phyloP scores from a whole-genome alignment of 192 early-diverging fungal species.

The Phlyctochytrium bullatum region DNA sequence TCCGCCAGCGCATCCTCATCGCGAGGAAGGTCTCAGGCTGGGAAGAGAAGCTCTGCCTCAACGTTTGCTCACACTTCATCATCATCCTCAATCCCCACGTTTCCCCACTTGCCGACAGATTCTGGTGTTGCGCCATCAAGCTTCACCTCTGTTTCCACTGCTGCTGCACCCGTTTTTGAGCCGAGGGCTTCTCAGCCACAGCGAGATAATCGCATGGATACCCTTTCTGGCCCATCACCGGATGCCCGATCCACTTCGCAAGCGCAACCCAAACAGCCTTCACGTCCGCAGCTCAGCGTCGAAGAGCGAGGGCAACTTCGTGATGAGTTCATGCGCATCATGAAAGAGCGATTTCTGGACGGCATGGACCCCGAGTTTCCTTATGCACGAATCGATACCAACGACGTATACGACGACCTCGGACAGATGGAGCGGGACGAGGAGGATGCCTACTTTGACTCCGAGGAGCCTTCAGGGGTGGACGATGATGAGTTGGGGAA shows the following conservation, averaged over 20 bases:
- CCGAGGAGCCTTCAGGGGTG: no score
- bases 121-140: no score
- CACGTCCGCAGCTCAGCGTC: no score
- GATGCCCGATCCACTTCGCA: neutral
- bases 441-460: conserved; percentile 33
- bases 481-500: no score
- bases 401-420: conserved; percentile 23
- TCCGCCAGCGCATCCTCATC: neutral
- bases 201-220: no score
- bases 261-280: no score
- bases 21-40: neutral
- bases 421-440: conserved; percentile 8
- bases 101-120: no score
- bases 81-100: no score
- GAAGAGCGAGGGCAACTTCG: conserved; percentile 2
- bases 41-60: no score
- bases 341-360: conserved; percentile 23
- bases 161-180: neutral
- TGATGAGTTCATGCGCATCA: conserved; percentile 17
- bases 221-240: neutral
- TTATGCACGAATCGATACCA: conserved; percentile 21
- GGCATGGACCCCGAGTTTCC: conserved; percentile 21
- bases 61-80: no score
- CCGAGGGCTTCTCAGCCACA: neutral
- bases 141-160: neutral